phyloP scores from a whole-genome alignment of 495 filamentous ascomycete genomes.

The Baudoinia panamericana region DNA sequence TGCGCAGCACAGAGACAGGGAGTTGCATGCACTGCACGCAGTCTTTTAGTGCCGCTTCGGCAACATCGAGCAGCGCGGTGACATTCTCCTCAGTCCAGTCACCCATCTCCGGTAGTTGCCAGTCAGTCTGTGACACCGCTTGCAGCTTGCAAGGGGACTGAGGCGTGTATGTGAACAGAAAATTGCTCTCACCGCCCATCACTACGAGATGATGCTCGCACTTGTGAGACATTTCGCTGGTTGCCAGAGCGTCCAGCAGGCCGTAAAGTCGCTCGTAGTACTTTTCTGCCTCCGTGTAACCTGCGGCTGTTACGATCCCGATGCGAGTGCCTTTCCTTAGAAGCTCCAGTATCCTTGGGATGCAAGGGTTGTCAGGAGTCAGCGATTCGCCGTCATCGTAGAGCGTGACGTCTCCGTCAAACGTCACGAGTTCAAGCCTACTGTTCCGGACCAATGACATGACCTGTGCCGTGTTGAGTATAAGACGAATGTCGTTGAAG shows the following conservation, averaged over 20 bases:
- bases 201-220: slow-evolving; percentile 71
- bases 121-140: slow-evolving; percentile 54
- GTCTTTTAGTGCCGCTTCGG: slow-evolving; percentile 67
- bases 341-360: slow-evolving; percentile 60
- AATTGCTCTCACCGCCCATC: slow-evolving; percentile 78
- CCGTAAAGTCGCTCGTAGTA: slow-evolving; percentile 80
- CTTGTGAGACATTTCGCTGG: slow-evolving; percentile 42
- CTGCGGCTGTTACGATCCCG: slow-evolving; percentile 92
- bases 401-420: slow-evolving; percentile 94
- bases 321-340: slow-evolving; percentile 52
- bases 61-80: slow-evolving; percentile 64
- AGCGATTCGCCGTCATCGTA: slow-evolving; percentile 87
- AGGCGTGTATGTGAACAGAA: slow-evolving; percentile 62
- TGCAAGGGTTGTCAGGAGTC: slow-evolving; percentile 57
- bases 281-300: slow-evolving; percentile 71
- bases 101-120: slow-evolving; percentile 79
- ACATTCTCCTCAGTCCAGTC: slow-evolving; percentile 74
- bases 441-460: slow-evolving; percentile 62
- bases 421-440: slow-evolving; percentile 72
- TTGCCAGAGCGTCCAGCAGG: slow-evolving; percentile 67
- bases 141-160: slow-evolving; percentile 39
- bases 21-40: slow-evolving; percentile 65
- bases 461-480: slow-evolving; percentile 87
- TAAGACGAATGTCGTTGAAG: slow-evolving; percentile 90
- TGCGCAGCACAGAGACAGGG: slow-evolving; percentile 65